Percentiles rank a stretch among this genome's conserved stretches.
Conservation (phyloP, 2,329 filamentous ascomycete species). For the Alternaria infectoria region DNA sequence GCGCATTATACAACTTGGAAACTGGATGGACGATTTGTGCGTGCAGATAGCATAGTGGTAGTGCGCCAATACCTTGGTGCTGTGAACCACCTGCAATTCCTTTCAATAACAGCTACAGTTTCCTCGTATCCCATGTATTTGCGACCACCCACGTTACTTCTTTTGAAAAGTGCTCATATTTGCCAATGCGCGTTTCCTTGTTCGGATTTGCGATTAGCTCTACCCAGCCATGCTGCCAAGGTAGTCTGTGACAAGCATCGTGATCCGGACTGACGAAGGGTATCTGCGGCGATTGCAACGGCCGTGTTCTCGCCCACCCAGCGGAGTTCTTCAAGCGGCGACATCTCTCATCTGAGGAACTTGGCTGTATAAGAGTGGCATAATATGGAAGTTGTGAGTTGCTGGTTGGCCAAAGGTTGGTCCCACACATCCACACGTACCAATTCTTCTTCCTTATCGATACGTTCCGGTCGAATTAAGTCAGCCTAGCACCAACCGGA, state of each 20-base stretch:
- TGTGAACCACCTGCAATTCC: neutral
- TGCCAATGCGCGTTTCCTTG: neutral
- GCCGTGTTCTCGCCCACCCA: neutral
- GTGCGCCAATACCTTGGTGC: neutral
- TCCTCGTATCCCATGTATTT: neutral
- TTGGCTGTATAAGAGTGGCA: neutral
- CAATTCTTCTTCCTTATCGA: neutral
- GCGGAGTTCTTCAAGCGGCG: neutral
- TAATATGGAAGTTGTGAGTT: neutral
- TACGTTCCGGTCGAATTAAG: neutral
- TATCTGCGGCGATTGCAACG: neutral
- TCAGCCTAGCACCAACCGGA: neutral
- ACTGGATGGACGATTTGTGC: neutral
- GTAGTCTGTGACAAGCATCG: neutral
- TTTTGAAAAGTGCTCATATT: neutral
- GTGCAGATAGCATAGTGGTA: neutral
- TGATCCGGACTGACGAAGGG: neutral
- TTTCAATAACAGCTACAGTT: neutral
- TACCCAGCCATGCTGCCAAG: neutral
- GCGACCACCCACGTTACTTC: neutral
- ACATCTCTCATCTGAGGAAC: neutral
- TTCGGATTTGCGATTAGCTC: neutral
- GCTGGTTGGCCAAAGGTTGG: neutral
- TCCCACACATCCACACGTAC: neutral
- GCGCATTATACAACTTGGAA: neutral